phyloP scores from a whole-genome alignment of 176 grass and related monocot genomes.

The Rhynchospora tenuis region DNA sequence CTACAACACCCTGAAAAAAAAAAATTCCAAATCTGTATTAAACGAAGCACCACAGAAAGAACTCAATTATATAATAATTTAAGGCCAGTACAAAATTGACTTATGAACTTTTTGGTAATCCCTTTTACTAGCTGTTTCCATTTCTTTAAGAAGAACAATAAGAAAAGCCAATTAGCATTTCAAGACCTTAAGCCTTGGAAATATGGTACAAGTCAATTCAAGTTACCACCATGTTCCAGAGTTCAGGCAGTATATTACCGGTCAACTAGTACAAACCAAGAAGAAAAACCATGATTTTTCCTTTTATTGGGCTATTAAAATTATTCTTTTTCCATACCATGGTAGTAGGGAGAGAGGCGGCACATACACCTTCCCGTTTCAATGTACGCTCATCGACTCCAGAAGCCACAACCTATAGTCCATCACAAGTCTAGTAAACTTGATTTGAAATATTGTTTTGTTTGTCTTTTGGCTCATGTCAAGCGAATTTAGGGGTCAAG shows the following conservation, averaged over 20 bases:
- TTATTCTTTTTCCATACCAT: slow-evolving; percentile 40
- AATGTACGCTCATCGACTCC: slow-evolving; percentile 90
- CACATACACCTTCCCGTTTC: slow-evolving; percentile 95
- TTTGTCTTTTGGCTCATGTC: background rate
- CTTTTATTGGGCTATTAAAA: background rate
- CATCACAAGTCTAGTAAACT: background rate
- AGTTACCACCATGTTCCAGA: background rate
- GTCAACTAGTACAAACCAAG: background rate
- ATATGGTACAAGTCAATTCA: background rate
- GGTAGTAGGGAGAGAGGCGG: slow-evolving; percentile 95
- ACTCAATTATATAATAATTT: background rate
- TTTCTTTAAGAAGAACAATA: background rate
- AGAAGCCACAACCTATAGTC: slow-evolving; percentile 80
- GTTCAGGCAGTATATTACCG: background rate
- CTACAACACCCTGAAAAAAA: slow-evolving; percentile 70
- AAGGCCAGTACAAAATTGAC: background rate
- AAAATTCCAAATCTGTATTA: background rate
- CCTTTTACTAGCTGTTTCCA: background rate
- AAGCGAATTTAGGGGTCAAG: background rate
- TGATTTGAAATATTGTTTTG: background rate
- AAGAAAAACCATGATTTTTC: background rate
- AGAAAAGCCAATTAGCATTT: background rate
- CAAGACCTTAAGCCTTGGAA: background rate
- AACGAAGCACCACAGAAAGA: background rate
- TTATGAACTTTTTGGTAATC: no score